Evolutionary conservation across 306 rosid genomes (phyloP), one percentile per base, ranked within the genome.

Genomic region (Alnus glutinosa): DNA sequence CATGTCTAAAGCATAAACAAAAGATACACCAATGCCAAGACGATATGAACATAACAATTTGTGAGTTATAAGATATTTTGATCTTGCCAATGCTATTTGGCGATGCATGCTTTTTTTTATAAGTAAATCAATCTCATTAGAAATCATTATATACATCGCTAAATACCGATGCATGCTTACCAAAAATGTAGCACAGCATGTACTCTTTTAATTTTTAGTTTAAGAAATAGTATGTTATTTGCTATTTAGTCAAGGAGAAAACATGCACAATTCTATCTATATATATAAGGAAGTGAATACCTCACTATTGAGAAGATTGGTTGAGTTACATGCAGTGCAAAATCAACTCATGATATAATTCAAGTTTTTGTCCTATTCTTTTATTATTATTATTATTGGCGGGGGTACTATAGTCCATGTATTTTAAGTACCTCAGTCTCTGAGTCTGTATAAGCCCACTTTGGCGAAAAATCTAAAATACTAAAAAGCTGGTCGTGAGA

Each of bases 401-500:
- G n/a, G 13, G 16, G 57, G 62, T 75, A 51, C 67, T 78, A 63
- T 44, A 72, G 51, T 78, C 64, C 71, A 74, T 9, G 51, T 15
- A 68, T 37, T 28, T 70, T 57, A 51, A 74, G 18, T 91, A 93
- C 98, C 98, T 93, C 91, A 19, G 81, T 86, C 74, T 91, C 91
- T 1, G 87, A 79, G 74, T 90, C 98, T 63, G 86, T 78, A 75
- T 78, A 77, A 44, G 89, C 90, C 93, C 95, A 91, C 78, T 90
- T 93, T 54, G 98, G 98, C 9, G 93, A 93, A 86, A 90, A 90
- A 75, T 90, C 90, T 77, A 73, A 78, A 77, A 93, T 89, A 85
- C 92, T 93, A 86, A 87, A 93, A 73, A 87, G 91, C 85, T 93
- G 98, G 83, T 91, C 91, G 75, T 85, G 93, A 79, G 98, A 91